Percentiles rank a stretch among this genome's conserved stretches.
Evolutionary conservation across 352 stramenopile genomes (phyloP).

Genomic region (Globisporangium alternatum): DNA sequence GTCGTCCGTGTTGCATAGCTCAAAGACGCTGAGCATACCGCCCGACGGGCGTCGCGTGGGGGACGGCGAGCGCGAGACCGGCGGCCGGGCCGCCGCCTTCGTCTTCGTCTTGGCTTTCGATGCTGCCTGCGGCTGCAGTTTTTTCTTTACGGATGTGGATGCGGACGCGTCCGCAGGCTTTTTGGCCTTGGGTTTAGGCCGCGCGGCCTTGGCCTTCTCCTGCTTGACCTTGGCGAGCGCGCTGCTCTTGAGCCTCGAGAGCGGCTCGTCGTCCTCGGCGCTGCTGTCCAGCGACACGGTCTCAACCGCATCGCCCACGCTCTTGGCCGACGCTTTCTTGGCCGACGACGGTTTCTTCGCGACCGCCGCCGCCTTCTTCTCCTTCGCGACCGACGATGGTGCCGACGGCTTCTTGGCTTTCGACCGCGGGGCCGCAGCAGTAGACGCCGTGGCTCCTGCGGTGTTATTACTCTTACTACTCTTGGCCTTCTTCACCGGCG

Average conservation of each 20-base stretch:
- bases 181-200: conserved; percentile 5
- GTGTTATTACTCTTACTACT: conserved; percentile 3
- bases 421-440: not conserved
- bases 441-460: not conserved
- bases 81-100: not conserved
- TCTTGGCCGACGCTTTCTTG: conserved; percentile 7
- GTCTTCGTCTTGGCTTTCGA: conserved; percentile 1
- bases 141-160: not conserved
- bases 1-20: conserved; percentile 66
- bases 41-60: conserved; percentile 21
- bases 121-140: not conserved
- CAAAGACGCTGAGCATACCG: conserved; percentile 78
- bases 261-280: conserved; percentile 8
- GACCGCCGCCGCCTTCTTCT: not conserved
- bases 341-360: not conserved
- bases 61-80: conserved; percentile 12
- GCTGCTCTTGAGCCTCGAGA: conserved; percentile 7
- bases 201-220: conserved; percentile 22
- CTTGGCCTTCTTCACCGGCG: conserved; percentile 11
- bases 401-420: conserved; percentile 10
- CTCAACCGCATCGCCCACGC: not conserved
- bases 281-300: not conserved
- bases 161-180: not conserved
- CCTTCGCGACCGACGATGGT: not conserved
- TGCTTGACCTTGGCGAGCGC: conserved; percentile 14